phyloP scores from a whole-genome alignment of 257 asterid genomes.

The Penstemon newberryi region DNA sequence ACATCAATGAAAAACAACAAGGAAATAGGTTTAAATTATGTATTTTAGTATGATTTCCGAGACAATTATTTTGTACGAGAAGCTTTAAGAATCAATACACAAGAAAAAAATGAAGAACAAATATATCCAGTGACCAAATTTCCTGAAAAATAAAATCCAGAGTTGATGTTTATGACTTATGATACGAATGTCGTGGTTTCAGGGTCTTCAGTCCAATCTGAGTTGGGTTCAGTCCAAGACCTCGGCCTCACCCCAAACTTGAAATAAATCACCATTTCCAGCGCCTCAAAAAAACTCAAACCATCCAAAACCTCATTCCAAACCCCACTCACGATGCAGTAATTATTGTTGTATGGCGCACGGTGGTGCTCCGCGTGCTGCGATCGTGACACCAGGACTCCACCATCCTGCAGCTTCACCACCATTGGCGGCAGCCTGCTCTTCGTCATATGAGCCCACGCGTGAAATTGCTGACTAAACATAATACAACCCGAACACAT shows the following conservation, averaged over 20 bases:
- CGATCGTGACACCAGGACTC: constrained; percentile 43
- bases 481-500: constrained; percentile 63
- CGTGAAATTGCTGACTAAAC: constrained; percentile 67
- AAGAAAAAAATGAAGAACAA: too few species aligned
- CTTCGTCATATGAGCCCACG: constrained; percentile 57
- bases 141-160: too few species aligned
- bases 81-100: too few species aligned
- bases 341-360: constrained; percentile 47
- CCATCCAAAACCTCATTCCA: constrained; percentile 64
- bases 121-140: too few species aligned
- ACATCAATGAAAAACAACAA: too few species aligned
- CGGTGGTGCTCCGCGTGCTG: constrained; percentile 55
- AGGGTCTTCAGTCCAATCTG: constrained; percentile 47
- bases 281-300: constrained; percentile 40
- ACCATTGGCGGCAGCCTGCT: constrained; percentile 45
- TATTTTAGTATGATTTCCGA: too few species aligned
- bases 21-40: too few species aligned
- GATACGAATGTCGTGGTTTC: background rate
- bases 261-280: constrained; percentile 49
- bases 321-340: constrained; percentile 62
- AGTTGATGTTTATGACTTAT: background rate
- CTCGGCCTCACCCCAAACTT: constrained; percentile 49
- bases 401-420: constrained; percentile 52
- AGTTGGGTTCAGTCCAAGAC: constrained; percentile 53
- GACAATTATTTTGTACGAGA: too few species aligned